Percentiles rank a stretch among this genome's conserved stretches.
phyloP scores from a whole-genome alignment of 78 protist genomes.

The Speleostelium caveatum region DNA sequence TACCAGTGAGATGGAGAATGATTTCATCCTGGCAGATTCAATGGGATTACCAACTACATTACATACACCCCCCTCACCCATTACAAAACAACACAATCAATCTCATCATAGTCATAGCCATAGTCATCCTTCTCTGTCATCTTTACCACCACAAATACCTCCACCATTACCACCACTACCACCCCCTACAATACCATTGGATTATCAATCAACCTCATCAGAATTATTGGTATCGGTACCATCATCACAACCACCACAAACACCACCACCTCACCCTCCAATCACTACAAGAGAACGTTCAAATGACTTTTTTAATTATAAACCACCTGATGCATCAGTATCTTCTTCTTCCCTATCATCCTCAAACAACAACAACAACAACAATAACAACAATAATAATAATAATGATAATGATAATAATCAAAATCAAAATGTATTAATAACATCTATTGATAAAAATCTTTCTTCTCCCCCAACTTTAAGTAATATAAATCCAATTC shows the following conservation, averaged over 20 bases:
- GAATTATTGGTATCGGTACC: neutral
- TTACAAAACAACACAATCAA: neutral
- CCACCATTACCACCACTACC: neutral
- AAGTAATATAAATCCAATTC: no score
- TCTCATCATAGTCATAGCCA: neutral
- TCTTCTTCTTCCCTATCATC: neutral
- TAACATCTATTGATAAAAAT: neutral
- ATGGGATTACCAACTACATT: no score
- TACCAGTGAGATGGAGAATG: constrained; percentile 58
- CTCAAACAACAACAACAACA: neutral
- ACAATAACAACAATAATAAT: neutral
- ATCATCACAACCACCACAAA: neutral
- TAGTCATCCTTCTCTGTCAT: neutral
- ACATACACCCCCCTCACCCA: constrained; percentile 24
- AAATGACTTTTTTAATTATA: neutral
- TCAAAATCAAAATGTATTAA: neutral
- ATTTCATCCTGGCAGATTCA: no score
- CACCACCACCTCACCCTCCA: neutral
- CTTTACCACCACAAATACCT: neutral
- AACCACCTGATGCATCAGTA: no score
- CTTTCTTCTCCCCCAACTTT: no score
- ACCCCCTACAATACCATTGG: neutral
- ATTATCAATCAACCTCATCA: neutral
- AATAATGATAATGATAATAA: neutral
- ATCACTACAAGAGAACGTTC: neutral